These are phyloP conservation scores for Cadophora luteo-olivacea DNA, from an alignment of 2,329 filamentous ascomycete species.

Conservation along the genomic window DNA sequence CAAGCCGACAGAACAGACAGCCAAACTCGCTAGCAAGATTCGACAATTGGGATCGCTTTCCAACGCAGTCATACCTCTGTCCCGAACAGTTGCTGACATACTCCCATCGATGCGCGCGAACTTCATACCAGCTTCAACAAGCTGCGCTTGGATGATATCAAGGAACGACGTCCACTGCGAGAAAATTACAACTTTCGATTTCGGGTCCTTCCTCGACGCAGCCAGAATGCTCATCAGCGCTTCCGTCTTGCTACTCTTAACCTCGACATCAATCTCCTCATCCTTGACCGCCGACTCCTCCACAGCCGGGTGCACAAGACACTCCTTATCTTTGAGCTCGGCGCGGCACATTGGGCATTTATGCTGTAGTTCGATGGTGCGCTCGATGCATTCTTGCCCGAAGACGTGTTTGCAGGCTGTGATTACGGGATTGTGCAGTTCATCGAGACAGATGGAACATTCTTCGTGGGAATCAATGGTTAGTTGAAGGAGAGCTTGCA, in stretches of 20 bases:
- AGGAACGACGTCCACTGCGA: slow-evolving; percentile 81
- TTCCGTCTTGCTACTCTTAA: slow-evolving; percentile 82
- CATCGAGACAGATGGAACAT: slow-evolving; percentile 82
- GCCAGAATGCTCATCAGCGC: slow-evolving; percentile 77
- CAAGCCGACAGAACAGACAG: slow-evolving; percentile 83
- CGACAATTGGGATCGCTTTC: slow-evolving; percentile 71
- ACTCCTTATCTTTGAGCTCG: slow-evolving; percentile 62
- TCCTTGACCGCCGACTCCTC: slow-evolving; percentile 52
- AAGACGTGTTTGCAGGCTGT: slow-evolving; percentile 86
- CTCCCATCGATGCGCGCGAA: slow-evolving; percentile 81
- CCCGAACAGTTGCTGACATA: slow-evolving; percentile 75
- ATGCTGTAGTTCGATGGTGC: slow-evolving; percentile 75
- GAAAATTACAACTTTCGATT: slow-evolving; percentile 76
- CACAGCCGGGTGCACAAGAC: slow-evolving; percentile 70
- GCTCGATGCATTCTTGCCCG: slow-evolving; percentile 75
- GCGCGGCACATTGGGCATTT: slow-evolving; percentile 88
- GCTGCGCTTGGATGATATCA: slow-evolving; percentile 72
- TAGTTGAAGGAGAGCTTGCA: slow-evolving; percentile 78
- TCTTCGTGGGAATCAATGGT: slow-evolving; percentile 83
- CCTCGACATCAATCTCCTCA: slow-evolving; percentile 64
- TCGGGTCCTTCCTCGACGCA: slow-evolving; percentile 67
- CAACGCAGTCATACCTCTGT: slow-evolving; percentile 71
- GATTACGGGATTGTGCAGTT: slow-evolving; percentile 75
- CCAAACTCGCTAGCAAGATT: slow-evolving; percentile 81
- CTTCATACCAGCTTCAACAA: slow-evolving; percentile 64